These are phyloP conservation scores for Oryza officinalis DNA, from an alignment of 176 grass and related monocot genomes.

Conservation along the genomic window DNA sequence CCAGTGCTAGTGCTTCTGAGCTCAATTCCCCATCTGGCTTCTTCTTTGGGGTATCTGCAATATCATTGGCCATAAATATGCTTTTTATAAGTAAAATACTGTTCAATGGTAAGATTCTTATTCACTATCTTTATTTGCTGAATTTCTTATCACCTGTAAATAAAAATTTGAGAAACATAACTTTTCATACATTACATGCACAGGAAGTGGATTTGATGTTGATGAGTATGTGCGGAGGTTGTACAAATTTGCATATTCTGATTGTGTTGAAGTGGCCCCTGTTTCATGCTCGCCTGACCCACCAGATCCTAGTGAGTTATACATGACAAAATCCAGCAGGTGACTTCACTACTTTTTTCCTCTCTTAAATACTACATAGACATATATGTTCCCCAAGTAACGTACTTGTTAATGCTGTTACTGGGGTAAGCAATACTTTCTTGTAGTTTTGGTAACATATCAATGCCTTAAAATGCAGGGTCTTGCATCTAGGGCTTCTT, in stretches of 20 bases:
- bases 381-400: constrained; percentile 21
- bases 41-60: constrained; percentile 95
- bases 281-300: constrained; percentile 86
- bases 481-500: constrained; percentile 83
- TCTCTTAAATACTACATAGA: constrained; percentile 16
- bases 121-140: not conserved
- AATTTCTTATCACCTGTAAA: not conserved
- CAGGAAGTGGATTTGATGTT: constrained; percentile 96
- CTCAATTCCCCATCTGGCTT: constrained; percentile 93
- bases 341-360: constrained; percentile 34
- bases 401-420: constrained; percentile 19
- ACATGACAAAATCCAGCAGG: constrained; percentile 90
- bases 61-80: constrained; percentile 98
- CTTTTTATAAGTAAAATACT: constrained; percentile 98
- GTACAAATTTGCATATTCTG: constrained; percentile 99
- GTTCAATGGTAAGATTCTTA: constrained; percentile 76
- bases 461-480: constrained; percentile 48
- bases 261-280: constrained; percentile 93
- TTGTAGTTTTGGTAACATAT: constrained; percentile 40
- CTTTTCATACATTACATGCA: constrained; percentile 34
- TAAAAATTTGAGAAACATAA: constrained; percentile 5
- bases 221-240: constrained; percentile 94
- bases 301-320: constrained; percentile 95
- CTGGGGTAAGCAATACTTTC: constrained; percentile 30
- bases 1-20: constrained; percentile 81